Evolutionary conservation across 1,284 basidiomycete species (phyloP), one percentile per base, ranked within the genome.

Genomic region (Neotropicomus parvogracilis): DNA sequence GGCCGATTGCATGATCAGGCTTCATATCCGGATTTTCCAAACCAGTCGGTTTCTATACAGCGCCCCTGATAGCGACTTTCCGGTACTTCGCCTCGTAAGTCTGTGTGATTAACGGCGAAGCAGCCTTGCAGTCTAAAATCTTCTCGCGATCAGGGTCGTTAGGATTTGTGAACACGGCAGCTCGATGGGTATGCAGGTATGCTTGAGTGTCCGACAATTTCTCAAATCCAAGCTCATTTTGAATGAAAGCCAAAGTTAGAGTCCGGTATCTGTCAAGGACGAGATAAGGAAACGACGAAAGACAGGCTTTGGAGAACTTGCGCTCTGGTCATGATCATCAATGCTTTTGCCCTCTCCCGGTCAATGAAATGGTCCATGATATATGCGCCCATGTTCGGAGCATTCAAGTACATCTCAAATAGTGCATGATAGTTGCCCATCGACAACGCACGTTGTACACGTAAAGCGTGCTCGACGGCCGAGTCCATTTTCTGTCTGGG

Each of bases 331-430:
- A 99, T 94, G 58, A 89, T 82, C 59, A 92, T 80, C 49, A 99
- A 70, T 1, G 94, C 94, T 52, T 85, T 83, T 48, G 90, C 80
- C 48, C 97, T 75, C 72, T 98, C 97, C 56, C 97, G 81, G 63
- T 88, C 85, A 58, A 97, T 88, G 67, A 99, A 97, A 68, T 98
- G 94, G 70, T 99, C 95, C 91, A 99, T 97, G 64, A 99, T 93
- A 69, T 98, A 98, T 48, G 84, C 94, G 43, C 93, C 92, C 97
- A 99, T 98, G 66, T 95, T 95, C 35, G 95, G 95, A 37, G 93
- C 91, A 51, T 78, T 76, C 56, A 81, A 61, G 70, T 92, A 99
- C 42, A 95, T 74, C 54, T 83, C 79, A 73, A 98, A 99, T 59
- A 99, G 82, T 40, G 82, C 78, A 70, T 91, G 88, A 70, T 98